Evolutionary conservation across 2,329 filamentous ascomycete genomes (phyloP), one percentile per base, ranked within the genome.

Genomic region (Ceratocystiopsis brevicomis): DNA sequence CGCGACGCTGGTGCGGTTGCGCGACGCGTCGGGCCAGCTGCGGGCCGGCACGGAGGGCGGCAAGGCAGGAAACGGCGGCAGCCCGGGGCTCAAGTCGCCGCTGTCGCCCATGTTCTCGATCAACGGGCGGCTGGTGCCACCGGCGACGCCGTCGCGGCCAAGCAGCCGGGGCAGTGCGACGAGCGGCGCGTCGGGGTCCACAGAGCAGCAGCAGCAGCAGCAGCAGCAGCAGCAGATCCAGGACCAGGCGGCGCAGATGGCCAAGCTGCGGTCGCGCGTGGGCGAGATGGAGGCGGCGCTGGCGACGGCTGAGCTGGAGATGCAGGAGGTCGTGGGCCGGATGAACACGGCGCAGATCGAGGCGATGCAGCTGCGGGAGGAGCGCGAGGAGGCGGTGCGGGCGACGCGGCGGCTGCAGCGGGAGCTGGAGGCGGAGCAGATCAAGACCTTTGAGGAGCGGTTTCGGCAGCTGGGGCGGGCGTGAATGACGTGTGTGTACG

Each of bases 311-410:
- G 84, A 90, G 53, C 64, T 65, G 41, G 82, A 88, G 61, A 88
- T 90, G 81, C 76, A 84, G 55, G 77, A 84, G 58, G 83, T 90
- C 9, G 81, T 92, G 9, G 68, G 77, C 47, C 71, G 80, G 49
- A 88, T 92, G 78, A 88, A 84, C 60, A 67, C 68, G 52, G 81
- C 82, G 11, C 83, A 90, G 62, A 82, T 87, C 52, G 81, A 87
- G 61, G 83, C 90, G 45, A 74, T 81, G 54, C 73, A 83, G 55
- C 66, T 92, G 45, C 82, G 87, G 59, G 73, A 75, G 51, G 73
- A 81, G 59, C 69, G 75, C 52, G 83, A 90, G 53, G 76, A 81
- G 50, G 81, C 82, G 17, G 71, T 82, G 52, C 71, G 73, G 48
- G 71, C 79, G 58, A 84, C 83, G 47, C 69, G 76, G 49, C 71